Evolutionary conservation across 805 yeast species (phyloP).

Genomic region (Ogataea glucozyma): DNA sequence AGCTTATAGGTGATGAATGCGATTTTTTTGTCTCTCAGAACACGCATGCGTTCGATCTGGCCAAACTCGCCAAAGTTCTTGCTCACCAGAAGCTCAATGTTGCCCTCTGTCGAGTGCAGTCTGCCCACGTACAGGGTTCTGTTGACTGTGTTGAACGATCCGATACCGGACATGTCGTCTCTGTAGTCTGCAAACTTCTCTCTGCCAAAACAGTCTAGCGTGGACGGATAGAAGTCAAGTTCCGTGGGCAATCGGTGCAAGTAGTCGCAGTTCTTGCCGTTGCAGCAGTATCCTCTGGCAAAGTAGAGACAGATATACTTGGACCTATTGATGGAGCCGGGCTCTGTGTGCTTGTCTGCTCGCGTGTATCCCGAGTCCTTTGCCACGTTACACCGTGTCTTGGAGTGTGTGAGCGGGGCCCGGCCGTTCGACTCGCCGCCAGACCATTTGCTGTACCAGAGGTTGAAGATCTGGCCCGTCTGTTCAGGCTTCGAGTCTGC

Average conservation of each 20-base stretch:
- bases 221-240: constrained; percentile 56
- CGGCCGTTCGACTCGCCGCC: constrained; percentile 62
- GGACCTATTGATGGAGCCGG: constrained; percentile 30
- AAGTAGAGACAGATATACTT: constrained; percentile 74
- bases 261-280: constrained; percentile 75
- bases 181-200: constrained; percentile 78
- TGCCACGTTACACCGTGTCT: constrained; percentile 61
- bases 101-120: constrained; percentile 42
- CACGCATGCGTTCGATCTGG: constrained; percentile 62
- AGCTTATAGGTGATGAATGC: constrained; percentile 74
- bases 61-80: constrained; percentile 76
- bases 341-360: constrained; percentile 51
- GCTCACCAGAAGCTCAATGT: constrained; percentile 41
- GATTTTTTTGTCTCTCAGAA: constrained; percentile 60
- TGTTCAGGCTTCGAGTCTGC: constrained; percentile 71
- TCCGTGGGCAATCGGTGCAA: constrained; percentile 74
- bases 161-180: constrained; percentile 95
- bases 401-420: constrained; percentile 39
- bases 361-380: constrained; percentile 75
- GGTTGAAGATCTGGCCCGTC: constrained; percentile 76
- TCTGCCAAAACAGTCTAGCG: constrained; percentile 90
- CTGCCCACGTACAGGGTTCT: constrained; percentile 74
- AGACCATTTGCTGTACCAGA: constrained; percentile 91
- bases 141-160: constrained; percentile 70
- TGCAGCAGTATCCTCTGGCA: constrained; percentile 84